phyloP scores from a whole-genome alignment of 257 asterid genomes.

The Forsythia suspensa region DNA sequence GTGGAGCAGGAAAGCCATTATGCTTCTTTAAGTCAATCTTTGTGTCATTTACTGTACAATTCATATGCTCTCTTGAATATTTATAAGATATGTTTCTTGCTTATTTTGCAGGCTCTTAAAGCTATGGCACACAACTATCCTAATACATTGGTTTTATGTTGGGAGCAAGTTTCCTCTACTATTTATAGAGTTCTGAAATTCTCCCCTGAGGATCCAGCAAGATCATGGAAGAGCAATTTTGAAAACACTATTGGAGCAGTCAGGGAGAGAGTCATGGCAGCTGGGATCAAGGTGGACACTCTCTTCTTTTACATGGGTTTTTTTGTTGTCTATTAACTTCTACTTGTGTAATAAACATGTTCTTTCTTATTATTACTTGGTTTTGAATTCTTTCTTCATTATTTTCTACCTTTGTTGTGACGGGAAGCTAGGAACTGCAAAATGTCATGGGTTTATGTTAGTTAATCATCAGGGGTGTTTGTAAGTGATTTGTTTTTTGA shows the following conservation, averaged over 20 bases:
- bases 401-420: neutral
- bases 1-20: neutral
- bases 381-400: neutral
- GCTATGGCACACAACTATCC: constrained; percentile 94
- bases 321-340: constrained; percentile 9
- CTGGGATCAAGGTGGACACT: constrained; percentile 75
- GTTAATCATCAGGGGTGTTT: neutral
- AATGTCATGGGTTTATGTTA: neutral
- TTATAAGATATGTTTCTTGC: constrained; percentile 26
- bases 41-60: neutral
- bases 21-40: neutral
- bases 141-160: constrained; percentile 58
- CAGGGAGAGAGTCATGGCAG: constrained; percentile 73
- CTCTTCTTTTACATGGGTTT: constrained; percentile 9
- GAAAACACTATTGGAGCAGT: constrained; percentile 48
- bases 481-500: neutral
- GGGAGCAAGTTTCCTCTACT: constrained; percentile 69
- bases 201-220: constrained; percentile 45
- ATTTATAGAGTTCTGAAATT: constrained; percentile 46
- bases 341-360: neutral
- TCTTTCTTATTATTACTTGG: neutral
- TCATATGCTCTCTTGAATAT: constrained; percentile 1
- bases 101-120: constrained; percentile 76
- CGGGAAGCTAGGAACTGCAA: neutral
- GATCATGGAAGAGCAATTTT: constrained; percentile 56